phyloP scores from a whole-genome alignment of 176 grass and related monocot species.

The Saccharum officinarum region DNA sequence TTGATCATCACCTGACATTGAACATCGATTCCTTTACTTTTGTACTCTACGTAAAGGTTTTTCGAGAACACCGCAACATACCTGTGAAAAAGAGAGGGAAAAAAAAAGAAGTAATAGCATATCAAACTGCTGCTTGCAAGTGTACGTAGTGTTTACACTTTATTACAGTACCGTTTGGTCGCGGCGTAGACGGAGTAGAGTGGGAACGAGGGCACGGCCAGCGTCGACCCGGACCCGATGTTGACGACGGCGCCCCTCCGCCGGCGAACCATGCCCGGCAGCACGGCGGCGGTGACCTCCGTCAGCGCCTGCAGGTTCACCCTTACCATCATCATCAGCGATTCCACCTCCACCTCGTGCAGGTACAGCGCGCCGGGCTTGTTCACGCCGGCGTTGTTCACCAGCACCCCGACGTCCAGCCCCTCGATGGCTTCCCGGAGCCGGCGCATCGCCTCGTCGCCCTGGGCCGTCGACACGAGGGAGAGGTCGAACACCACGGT shows the following conservation, averaged over 20 bases:
- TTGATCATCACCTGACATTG: neutral
- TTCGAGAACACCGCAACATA: conserved; percentile 1
- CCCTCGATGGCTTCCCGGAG: neutral
- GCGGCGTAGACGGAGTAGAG: neutral
- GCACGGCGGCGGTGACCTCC: neutral
- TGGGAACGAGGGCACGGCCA: neutral
- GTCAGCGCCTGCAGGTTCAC: neutral
- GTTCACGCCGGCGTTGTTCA: neutral
- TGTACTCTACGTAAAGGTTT: neutral
- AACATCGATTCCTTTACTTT: neutral
- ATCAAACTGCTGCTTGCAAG: too few species aligned
- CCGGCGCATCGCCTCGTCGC: neutral
- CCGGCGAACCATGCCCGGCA: neutral
- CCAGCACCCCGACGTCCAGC: neutral
- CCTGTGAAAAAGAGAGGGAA: neutral
- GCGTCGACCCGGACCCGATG: neutral
- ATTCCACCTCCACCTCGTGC: neutral
- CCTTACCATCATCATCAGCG: neutral
- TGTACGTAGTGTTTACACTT: too few species aligned
- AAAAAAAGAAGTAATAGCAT: too few species aligned
- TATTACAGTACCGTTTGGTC: neutral
- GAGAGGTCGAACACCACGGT: neutral
- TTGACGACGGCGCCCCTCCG: neutral
- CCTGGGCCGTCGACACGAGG: neutral
- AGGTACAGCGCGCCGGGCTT: neutral